Evolutionary conservation across 2,329 filamentous ascomycete species (phyloP).

Genomic region (Ceratocystis ficicola): DNA sequence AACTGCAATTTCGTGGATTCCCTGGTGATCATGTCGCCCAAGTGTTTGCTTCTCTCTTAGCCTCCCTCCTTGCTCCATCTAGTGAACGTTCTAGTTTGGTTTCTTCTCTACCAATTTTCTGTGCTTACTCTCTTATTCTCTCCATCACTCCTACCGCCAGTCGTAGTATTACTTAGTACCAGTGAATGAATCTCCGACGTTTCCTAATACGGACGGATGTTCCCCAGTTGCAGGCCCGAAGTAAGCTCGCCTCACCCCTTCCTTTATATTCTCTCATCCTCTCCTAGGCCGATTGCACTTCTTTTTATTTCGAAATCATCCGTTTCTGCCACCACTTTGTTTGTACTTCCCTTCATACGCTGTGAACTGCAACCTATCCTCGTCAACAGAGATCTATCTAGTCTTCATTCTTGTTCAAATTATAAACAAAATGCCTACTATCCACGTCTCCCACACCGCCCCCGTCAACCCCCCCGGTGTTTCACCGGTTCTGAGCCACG

Average conservation of each 20-base stretch:
- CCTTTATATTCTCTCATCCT: neutral
- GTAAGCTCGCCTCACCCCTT: neutral
- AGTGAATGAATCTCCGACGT: neutral
- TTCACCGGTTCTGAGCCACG: conserved; percentile 24
- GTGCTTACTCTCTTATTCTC: neutral
- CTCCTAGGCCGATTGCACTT: neutral
- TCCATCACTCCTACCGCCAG: neutral
- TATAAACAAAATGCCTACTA: conserved; percentile 2
- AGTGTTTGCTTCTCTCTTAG: neutral
- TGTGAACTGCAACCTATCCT: neutral
- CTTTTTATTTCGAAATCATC: neutral
- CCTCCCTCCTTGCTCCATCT: neutral
- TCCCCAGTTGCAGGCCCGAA: neutral
- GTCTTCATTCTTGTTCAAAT: neutral
- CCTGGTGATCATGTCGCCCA: neutral
- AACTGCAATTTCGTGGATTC: neutral
- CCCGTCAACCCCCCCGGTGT: conserved; percentile 27
- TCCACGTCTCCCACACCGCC: conserved; percentile 26
- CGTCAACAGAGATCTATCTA: neutral
- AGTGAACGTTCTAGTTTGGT: neutral
- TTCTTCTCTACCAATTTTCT: neutral
- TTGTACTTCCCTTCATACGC: neutral
- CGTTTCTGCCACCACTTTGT: neutral
- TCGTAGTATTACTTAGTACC: neutral
- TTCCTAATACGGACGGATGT: neutral